phyloP scores from a whole-genome alignment of 108 stramenopile genomes.

The Cyclostephanos invisitatus region DNA sequence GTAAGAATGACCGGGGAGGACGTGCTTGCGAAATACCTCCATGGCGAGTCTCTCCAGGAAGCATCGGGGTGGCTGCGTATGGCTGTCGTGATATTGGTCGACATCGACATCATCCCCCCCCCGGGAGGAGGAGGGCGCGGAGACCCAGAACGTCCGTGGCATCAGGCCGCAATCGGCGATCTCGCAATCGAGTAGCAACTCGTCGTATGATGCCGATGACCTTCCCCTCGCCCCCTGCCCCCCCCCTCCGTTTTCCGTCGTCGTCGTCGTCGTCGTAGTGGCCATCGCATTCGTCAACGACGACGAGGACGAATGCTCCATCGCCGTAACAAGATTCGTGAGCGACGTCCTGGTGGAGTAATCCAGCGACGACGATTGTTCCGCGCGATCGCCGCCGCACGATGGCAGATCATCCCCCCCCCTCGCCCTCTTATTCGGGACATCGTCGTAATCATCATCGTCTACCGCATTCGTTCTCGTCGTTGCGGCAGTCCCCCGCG shows the following conservation, averaged over 20 bases:
- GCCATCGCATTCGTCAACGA: background rate
- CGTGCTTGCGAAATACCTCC: constrained; percentile 76
- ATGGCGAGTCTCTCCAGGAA: constrained; percentile 68
- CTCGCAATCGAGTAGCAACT: constrained; percentile 76
- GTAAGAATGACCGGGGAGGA: no score
- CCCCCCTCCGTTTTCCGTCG: background rate
- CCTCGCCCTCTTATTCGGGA: constrained; percentile 10
- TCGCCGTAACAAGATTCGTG: background rate
- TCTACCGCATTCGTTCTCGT: background rate
- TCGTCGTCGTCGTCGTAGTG: constrained; percentile 1
- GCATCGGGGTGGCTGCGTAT: constrained; percentile 66
- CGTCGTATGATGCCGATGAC: no score
- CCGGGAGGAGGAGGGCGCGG: no score
- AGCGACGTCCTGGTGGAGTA: constrained; percentile 9
- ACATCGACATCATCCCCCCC: constrained; percentile 17
- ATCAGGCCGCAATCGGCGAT: constrained; percentile 74
- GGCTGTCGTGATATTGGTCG: no score
- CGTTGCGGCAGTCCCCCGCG: background rate
- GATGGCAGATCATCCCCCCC: no score
- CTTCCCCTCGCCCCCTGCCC: no score
- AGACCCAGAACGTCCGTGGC: constrained; percentile 82
- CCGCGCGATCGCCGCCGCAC: no score
- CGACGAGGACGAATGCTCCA: background rate
- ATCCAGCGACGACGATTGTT: constrained; percentile 3
- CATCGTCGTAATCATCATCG: constrained; percentile 6